Evolutionary conservation across 2,329 filamentous ascomycete genomes (phyloP), one percentile per base, ranked within the genome.

Genomic region (Pseudohalonectria lignicola): DNA sequence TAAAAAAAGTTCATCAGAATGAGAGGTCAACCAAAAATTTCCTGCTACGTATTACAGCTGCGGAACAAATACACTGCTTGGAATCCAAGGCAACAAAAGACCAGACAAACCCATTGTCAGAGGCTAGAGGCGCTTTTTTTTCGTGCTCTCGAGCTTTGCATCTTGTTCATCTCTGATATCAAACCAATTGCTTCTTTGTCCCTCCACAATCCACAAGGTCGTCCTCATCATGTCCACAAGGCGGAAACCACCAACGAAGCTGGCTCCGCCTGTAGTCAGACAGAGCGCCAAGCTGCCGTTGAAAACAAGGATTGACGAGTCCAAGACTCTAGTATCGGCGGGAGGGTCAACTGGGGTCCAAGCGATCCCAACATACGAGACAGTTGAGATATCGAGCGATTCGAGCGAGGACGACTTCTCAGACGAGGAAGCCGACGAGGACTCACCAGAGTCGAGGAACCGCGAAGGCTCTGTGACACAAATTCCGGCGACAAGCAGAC

Each of bases 301-400:
- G 34, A 74, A 67, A 51, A 56, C 61, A 31, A 65, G 61, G 40
- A 66, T 80, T 43, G 70, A 79, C 54, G 75, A 81, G 52, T 65
- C 67, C n/a, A 67, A 63, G 48, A 63, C 74, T 12, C 60, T 71
- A 21, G 70, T 80, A 19, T 64, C 69, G 19, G 53, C 56, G 31
- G 51, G 53, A 57, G 36, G 55, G 54, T 18, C 45, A 47, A 16
- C n/a, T 29, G 31, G 23, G 38, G 45, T 21, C 45, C 42, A 32
- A 11, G 29, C 16, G 25, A 41, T 53, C 37, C 36, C 49, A 53
- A 8, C 36, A 21, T 29, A 38, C 39, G 64, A 69, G 40, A 56
- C 66, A 36, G 71, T 76, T 52, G 70, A 74, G 42, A 74, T 79
- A 35, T 74, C 72, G 4, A 76, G 72, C 43, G 74, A 74, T 49